These are phyloP conservation scores for Saccharomycopsis synnaedendra DNA, from an alignment of 805 yeast genomes.

Conservation along the genomic window DNA sequence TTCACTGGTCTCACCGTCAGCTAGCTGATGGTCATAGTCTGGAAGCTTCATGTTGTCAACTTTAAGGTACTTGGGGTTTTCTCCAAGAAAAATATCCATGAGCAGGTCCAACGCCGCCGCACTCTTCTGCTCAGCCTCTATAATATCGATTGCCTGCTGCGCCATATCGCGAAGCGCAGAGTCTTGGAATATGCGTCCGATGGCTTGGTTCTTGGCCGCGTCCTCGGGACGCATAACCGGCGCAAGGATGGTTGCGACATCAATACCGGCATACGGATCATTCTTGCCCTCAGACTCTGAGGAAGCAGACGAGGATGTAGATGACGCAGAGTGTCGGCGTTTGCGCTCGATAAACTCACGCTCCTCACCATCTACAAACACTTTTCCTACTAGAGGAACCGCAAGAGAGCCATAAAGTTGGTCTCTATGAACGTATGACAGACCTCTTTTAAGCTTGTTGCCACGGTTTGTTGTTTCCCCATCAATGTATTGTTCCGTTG, in stretches of 20 bases:
- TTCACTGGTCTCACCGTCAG: slow-evolving; percentile 14
- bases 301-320: slow-evolving; percentile 9
- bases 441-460: slow-evolving; percentile 40
- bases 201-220: slow-evolving; percentile 55
- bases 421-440: slow-evolving; percentile 35
- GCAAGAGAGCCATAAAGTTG: slow-evolving; percentile 25
- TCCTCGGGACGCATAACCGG: slow-evolving; percentile 81
- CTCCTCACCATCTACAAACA: slow-evolving; percentile 21
- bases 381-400: slow-evolving; percentile 14
- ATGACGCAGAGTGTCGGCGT: slow-evolving; percentile 16
- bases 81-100: slow-evolving; percentile 76
- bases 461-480: slow-evolving; percentile 42
- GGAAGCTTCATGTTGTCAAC: slow-evolving; percentile 59
- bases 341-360: slow-evolving; percentile 24
- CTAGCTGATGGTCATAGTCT: slow-evolving; percentile 54
- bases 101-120: slow-evolving; percentile 62
- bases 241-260: slow-evolving; percentile 49
- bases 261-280: slow-evolving; percentile 37
- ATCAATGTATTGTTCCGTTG: not conserved
- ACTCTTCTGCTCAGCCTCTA: slow-evolving; percentile 71
- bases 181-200: slow-evolving; percentile 53
- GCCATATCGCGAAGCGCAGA: slow-evolving; percentile 51
- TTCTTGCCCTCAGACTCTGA: slow-evolving; percentile 25
- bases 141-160: slow-evolving; percentile 59
- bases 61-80: slow-evolving; percentile 58